Percentiles rank a stretch among this genome's conserved stretches.
These are phyloP conservation scores for Russula compacta DNA, from an alignment of 768 basidiomycete species.

Conservation along the genomic window DNA sequence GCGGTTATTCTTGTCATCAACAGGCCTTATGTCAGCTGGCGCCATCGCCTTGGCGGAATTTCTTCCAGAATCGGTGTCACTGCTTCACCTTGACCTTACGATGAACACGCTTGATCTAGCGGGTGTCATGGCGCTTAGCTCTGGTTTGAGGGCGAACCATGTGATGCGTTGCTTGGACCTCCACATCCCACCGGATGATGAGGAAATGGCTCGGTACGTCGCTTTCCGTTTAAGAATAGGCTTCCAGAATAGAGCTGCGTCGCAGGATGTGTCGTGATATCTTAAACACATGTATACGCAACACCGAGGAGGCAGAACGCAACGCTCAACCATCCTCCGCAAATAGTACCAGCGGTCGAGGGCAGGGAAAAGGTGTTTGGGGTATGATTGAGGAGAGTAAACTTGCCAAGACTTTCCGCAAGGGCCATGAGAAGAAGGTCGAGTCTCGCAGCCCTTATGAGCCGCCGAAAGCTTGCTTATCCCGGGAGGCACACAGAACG, in stretches of 20 bases:
- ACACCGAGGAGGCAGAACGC: conserved; percentile 80
- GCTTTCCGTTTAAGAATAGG: background rate
- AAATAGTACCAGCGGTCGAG: conserved; percentile 38
- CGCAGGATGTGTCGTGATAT: conserved; percentile 77
- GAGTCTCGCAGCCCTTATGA: conserved; percentile 22
- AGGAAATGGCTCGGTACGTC: conserved; percentile 61
- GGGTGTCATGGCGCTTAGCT: conserved; percentile 86
- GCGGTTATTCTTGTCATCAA: conserved; percentile 83
- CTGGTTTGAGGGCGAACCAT: conserved; percentile 75
- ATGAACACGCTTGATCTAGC: conserved; percentile 77
- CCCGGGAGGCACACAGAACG: conserved; percentile 24
- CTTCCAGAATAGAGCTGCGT: background rate
- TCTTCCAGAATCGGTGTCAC: conserved; percentile 77
- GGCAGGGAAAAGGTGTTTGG: conserved; percentile 63
- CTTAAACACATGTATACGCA: conserved; percentile 80
- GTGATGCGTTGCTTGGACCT: conserved; percentile 89
- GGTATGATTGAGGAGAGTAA: conserved; percentile 81
- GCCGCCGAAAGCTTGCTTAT: conserved; percentile 18
- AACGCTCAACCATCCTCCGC: conserved; percentile 21
- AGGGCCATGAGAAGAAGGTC: conserved; percentile 50
- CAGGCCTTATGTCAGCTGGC: conserved; percentile 67
- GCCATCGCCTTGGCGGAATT: conserved; percentile 96
- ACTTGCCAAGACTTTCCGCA: conserved; percentile 59
- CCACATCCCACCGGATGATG: conserved; percentile 80
- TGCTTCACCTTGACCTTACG: conserved; percentile 89